Conservation (phyloP, 2,329 filamentous ascomycete genomes). For the Phialocephala sp. region DNA sequence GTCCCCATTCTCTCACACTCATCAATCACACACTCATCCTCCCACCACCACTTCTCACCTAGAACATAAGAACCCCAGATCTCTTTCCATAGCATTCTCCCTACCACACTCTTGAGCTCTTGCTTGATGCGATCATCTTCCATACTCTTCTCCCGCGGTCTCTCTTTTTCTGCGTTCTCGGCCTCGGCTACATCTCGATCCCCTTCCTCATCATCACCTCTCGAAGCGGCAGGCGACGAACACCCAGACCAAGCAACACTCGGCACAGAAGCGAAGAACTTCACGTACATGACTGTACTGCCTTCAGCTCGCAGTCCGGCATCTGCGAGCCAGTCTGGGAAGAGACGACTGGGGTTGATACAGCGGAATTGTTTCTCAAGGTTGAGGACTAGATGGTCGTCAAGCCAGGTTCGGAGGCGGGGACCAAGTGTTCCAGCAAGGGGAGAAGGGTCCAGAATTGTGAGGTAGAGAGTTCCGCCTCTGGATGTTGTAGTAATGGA, state of each 20-base stretch:
- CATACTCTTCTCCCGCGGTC: conserved; percentile 14
- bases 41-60: conserved; percentile 64
- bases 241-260: background rate
- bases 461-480: conserved; percentile 62
- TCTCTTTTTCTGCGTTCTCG: conserved; percentile 21
- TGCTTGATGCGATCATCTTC: conserved; percentile 42
- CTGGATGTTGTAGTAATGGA: background rate
- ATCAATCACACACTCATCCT: conserved; percentile 57
- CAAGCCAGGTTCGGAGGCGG: conserved; percentile 63
- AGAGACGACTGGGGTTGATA: conserved; percentile 60
- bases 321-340: conserved; percentile 64
- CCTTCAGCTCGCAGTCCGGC: conserved; percentile 54
- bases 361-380: conserved; percentile 64
- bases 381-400: conserved; percentile 63
- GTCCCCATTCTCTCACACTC: conserved; percentile 62
- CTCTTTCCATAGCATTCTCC: conserved; percentile 64
- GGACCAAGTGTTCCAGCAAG: conserved; percentile 61
- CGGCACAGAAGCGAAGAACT: conserved; percentile 35
- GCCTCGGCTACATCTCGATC: background rate
- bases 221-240: background rate
- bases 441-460: conserved; percentile 67
- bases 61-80: conserved; percentile 56
- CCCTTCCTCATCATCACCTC: background rate
- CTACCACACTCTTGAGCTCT: conserved; percentile 57
- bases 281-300: conserved; percentile 33